Base-by-base conservation (phyloP, 202 grass and related monocot genomes). In the Saccharum hybrid region DNA sequence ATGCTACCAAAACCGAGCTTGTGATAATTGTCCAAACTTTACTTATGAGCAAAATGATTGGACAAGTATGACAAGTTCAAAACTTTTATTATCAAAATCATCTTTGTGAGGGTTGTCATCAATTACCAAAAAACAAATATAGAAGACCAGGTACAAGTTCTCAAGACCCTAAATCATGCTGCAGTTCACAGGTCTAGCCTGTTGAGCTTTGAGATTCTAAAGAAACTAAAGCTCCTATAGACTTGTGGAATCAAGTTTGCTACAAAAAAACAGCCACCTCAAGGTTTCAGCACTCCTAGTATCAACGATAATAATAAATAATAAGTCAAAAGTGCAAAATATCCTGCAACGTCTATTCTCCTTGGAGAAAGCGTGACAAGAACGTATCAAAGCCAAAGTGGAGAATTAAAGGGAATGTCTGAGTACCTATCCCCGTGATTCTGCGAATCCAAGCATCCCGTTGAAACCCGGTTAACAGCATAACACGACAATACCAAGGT, bases 381-480 rank as follows among this genome's bases (percentile, higher is more conserved):
- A 63, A 66, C 30, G 15, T 71, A 73, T 43, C 34, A 52, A 65
- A 12, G 26, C 6, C 8, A 70, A 54, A 16, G 62, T 22, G 28
- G 36, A 62, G 33, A 84, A 57, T 5, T 21, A 48, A 68, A 86
- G 36, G n/a, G 26, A 82, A 37, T 22, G 41, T 61, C 38, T 6
- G 10, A 70, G 33, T 10, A 82, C 15, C 39, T 68, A 68, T 77
- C 22, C 15, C 21, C 16, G 8, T 36, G 70, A 73, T 73, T 51
- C 15, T n/a, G 19, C 22, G 33, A 66, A 77, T 42, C 80, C 18
- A 54, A 78, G 26, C n/a, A 62, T 74, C 87, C 16, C 23, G 68
- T 40, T 51, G 26, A 74, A 82, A 18, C 7, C 63, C 10, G 18
- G 9, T 16, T 40, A 69, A 61, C 36, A 56, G 1, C 12, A 68